These are phyloP conservation scores for bread wheat (Triticum aestivum) DNA, from an alignment of 176 grass and related monocot species.

Conservation along the genomic window DNA sequence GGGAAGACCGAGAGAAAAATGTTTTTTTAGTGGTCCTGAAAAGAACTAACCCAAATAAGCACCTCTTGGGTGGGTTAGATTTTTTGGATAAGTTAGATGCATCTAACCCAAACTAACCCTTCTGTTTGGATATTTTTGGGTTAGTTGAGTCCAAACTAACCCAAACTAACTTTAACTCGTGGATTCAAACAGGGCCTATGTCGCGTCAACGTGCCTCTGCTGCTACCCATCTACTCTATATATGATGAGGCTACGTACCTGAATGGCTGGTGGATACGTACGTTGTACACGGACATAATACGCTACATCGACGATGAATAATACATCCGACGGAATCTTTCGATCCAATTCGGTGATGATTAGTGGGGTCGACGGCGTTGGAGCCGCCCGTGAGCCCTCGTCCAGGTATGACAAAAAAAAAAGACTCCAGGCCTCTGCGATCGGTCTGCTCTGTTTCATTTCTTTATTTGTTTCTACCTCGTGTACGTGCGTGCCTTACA, in stretches of 20 bases:
- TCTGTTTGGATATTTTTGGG: too few species aligned
- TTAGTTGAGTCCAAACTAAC: too few species aligned
- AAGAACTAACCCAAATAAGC: too few species aligned
- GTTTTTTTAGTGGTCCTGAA: too few species aligned
- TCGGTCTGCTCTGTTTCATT: not conserved
- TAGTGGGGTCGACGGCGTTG: conserved; percentile 13
- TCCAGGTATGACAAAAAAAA: not conserved
- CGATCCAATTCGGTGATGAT: not conserved
- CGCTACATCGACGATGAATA: not conserved
- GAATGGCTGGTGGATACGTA: not conserved
- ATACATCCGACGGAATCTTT: conserved; percentile 11
- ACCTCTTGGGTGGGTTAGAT: too few species aligned
- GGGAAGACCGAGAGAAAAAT: too few species aligned
- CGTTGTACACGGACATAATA: not conserved
- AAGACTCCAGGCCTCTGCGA: not conserved
- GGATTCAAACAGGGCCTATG: too few species aligned
- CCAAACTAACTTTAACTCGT: too few species aligned
- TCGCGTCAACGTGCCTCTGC: not conserved
- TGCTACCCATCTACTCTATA: not conserved
- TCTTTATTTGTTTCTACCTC: not conserved
- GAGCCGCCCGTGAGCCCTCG: conserved; percentile 27
- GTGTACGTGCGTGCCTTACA: not conserved
- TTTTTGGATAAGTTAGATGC: too few species aligned
- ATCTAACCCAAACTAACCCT: too few species aligned
- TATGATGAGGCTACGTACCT: not conserved